phyloP scores from a whole-genome alignment of 306 rosid species.

The Mimosa bimucronata region DNA sequence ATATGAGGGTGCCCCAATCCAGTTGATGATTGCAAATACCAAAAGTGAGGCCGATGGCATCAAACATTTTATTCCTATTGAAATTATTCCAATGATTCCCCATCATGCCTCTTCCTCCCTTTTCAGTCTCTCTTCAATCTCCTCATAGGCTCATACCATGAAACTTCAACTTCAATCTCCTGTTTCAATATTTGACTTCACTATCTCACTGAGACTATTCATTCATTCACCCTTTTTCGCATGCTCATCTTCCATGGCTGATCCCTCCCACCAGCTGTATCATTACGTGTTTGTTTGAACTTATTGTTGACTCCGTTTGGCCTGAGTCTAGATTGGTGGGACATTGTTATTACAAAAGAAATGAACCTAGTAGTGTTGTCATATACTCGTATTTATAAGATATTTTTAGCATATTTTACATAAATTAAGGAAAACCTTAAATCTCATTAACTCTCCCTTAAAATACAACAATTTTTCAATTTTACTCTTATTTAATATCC shows the following conservation, averaged over 20 bases:
- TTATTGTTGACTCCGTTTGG: neutral
- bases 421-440: too few species aligned
- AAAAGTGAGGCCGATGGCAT: conserved; percentile 6
- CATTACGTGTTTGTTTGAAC: neutral
- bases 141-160: neutral
- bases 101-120: neutral
- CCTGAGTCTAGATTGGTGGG: neutral
- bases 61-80: too few species aligned
- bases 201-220: neutral
- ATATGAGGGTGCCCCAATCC: too few species aligned
- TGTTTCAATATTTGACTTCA: neutral
- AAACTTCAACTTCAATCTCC: conserved; percentile 4
- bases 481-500: too few species aligned
- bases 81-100: neutral
- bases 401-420: too few species aligned
- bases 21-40: conserved; percentile 29
- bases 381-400: too few species aligned
- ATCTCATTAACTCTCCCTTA: too few species aligned
- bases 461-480: too few species aligned
- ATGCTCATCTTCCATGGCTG: neutral
- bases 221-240: too few species aligned
- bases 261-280: neutral
- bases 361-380: neutral
- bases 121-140: neutral
- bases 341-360: conserved; percentile 1